Conservation (phyloP, 352 stramenopile species). For the Pythium sukuiense region DNA sequence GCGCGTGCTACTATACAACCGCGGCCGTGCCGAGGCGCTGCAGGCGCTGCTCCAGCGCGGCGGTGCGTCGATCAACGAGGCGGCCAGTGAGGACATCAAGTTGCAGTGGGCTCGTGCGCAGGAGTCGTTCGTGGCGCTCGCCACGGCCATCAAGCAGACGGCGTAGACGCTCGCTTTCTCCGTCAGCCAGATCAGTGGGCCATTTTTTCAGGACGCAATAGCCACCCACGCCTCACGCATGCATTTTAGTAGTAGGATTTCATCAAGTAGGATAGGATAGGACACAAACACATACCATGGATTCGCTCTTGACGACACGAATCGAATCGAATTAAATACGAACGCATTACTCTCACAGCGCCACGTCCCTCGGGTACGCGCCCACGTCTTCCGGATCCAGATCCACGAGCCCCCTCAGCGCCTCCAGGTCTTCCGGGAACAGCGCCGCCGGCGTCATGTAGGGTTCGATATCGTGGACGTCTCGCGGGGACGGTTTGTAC, state of each 20-base stretch:
- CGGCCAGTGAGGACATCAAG: constrained; percentile 47
- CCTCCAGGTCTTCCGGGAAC: constrained; percentile 26
- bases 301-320: neutral
- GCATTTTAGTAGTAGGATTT: neutral
- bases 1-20: constrained; percentile 72
- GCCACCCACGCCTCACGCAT: neutral
- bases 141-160: constrained; percentile 76
- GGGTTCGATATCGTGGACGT: constrained; percentile 24
- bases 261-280: neutral
- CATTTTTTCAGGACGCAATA: constrained; percentile 12
- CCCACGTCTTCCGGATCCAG: neutral
- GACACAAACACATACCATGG: neutral
- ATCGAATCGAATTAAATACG: constrained; percentile 1
- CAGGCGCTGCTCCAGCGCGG: constrained; percentile 78
- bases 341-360: neutral
- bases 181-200: neutral
- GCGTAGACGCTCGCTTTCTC: constrained; percentile 25
- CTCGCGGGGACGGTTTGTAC: constrained; percentile 17
- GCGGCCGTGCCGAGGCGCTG: constrained; percentile 62
- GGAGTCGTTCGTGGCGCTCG: constrained; percentile 68
- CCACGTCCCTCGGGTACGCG: neutral
- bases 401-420: constrained; percentile 19
- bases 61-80: constrained; percentile 48
- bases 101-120: constrained; percentile 64
- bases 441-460: constrained; percentile 22